Evolutionary conservation across 2,329 filamentous ascomycete genomes (phyloP), one percentile per base, ranked within the genome.

Genomic region (Monilinia vaccinii-corymbosi): DNA sequence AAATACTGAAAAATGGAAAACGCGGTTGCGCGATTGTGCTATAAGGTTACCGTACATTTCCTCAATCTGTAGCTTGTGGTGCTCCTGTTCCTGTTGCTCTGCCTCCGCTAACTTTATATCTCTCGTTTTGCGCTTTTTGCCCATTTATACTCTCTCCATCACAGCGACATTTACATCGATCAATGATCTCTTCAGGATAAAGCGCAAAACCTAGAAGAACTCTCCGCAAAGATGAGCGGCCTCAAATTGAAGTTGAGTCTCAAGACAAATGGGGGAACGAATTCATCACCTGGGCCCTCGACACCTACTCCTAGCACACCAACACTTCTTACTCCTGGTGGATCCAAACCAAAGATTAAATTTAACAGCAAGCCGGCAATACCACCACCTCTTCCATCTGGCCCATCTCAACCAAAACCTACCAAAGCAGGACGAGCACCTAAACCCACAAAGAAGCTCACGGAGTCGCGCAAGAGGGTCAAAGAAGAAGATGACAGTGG

Each of bases 371-470:
- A 66, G 36, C 61, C 67, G 51, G 68, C 66, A 61, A 64, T 51
- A 60, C 59, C 31, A 42, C 60, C 61, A 48, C 57, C 58, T 56
- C 60, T 63, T 31, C 50, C 60, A 36, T 50, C 63, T 10, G 60
- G 64, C 25, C 53, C 66, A 6, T 57, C 66, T 34, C 66, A 60
- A 60, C 64, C 63, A 34, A 71, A 67, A 44, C 85, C 80, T 69
- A 84, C 81, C 2, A 86, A 87, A 68, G 80, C 82, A 16, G 83
- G 82, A 14, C 75, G 83, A 48, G 76, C 81, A 31, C 75, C 81
- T 16, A 86, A 84, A 65, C 83, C 84, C 7, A 83, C 80, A 10
- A 77, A 80, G 52, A 83, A 82, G 67, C 72, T 81, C 51, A 72
- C 80, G 56, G 79, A 81, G 62, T 86, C 84, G 36, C 66, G 69